These are phyloP conservation scores for Rubus parviflorus DNA, from an alignment of 306 rosid species.

Conservation along the genomic window DNA sequence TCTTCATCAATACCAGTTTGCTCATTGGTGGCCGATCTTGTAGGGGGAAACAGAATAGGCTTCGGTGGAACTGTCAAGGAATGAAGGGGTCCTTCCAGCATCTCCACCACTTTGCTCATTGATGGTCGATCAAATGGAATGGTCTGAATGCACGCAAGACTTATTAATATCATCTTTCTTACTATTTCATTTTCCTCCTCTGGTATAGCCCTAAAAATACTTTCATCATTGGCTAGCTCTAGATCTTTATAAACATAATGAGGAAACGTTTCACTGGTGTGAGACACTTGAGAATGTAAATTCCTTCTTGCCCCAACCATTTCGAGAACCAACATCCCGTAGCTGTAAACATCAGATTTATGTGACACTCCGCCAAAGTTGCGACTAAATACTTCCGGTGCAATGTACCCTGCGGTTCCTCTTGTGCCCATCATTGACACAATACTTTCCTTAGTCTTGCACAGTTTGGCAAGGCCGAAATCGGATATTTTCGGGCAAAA, in stretches of 20 bases:
- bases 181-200: too few relatives aligned
- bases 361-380: conserved; percentile 3
- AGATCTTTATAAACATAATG: too few relatives aligned
- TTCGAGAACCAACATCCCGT: conserved; percentile 15
- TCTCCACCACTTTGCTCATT: conserved; percentile 38
- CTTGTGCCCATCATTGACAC: too few relatives aligned
- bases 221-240: too few relatives aligned
- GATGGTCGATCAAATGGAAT: conserved; percentile 39
- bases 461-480: not conserved
- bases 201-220: too few relatives aligned
- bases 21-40: not conserved
- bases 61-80: conserved; percentile 37
- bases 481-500: not conserved
- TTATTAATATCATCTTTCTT: too few relatives aligned
- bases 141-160: conserved; percentile 4
- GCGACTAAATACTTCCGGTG: not conserved
- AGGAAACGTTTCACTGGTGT: not conserved
- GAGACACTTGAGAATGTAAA: not conserved
- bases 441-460: not conserved
- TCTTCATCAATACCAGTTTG: not conserved
- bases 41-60: conserved; percentile 28
- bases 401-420: too few relatives aligned
- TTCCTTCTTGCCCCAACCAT: conserved; percentile 19
- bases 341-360: conserved; percentile 8
- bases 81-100: conserved; percentile 35